A percentile compares a stretch with the other conserved stretches of the same genome.
phyloP scores from a whole-genome alignment of 371 early-diverging fungal species.

The Haplosporangium sp. region DNA sequence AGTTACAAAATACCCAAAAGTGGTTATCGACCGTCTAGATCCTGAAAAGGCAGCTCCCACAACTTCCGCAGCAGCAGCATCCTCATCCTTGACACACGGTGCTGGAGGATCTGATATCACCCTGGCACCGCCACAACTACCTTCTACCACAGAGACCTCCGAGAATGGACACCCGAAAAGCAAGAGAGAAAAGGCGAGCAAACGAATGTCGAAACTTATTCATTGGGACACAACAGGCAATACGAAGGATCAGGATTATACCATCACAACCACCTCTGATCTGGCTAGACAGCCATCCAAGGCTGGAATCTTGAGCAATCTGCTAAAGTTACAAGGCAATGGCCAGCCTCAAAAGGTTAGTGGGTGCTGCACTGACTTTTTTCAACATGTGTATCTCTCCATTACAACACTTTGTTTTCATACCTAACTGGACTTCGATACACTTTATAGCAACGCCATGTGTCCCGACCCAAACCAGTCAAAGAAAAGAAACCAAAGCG shows the following conservation, averaged over 20 bases:
- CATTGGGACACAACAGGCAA: conserved; percentile 5
- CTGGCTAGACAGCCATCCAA: conserved; percentile 52
- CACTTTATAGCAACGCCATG: conserved; percentile 1
- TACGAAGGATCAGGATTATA: background rate
- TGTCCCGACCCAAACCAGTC: conserved; percentile 6
- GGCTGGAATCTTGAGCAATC: conserved; percentile 61
- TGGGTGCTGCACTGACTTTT: background rate
- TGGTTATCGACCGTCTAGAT: conserved; percentile 17
- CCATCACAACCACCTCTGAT: conserved; percentile 10
- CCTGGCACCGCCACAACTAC: background rate
- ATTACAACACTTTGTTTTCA: background rate
- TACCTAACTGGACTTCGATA: background rate
- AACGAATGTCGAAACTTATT: conserved; percentile 20
- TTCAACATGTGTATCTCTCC: background rate
- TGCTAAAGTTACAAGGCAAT: conserved; percentile 55
- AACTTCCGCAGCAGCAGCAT: background rate
- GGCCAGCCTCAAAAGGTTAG: conserved; percentile 31
- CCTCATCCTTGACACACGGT: conserved; percentile 4
- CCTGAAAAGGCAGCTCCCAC: conserved; percentile 8
- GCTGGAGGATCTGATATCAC: conserved; percentile 36
- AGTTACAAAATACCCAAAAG: conserved; percentile 26
- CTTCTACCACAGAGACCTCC: background rate
- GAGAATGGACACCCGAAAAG: background rate
- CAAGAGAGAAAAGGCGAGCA: conserved; percentile 12
- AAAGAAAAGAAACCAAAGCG: conserved; percentile 36